These are phyloP conservation scores for Achlya hypogyna DNA, from an alignment of 352 stramenopile species.

Conservation along the genomic window DNA sequence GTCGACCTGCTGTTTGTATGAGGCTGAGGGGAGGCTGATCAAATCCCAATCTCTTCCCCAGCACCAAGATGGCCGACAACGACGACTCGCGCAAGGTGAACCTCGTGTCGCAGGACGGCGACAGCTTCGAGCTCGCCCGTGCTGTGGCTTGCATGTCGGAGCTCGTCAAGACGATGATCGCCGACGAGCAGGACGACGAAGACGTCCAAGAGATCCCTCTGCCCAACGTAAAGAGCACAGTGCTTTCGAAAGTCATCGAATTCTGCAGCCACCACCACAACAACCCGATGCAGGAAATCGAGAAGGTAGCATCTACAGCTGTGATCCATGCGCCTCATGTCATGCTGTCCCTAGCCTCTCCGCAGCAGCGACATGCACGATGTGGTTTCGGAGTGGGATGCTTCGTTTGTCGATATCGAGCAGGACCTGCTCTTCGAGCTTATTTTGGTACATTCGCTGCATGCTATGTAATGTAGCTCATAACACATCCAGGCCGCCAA, in stretches of 20 bases:
- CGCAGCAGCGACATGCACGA: slow-evolving; percentile 98
- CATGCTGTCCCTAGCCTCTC: slow-evolving; percentile 63
- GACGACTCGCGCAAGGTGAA: slow-evolving; percentile 78
- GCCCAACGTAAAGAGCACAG: slow-evolving; percentile 95
- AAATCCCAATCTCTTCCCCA: not conserved
- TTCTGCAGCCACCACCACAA: slow-evolving; percentile 94
- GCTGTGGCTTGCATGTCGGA: slow-evolving; percentile 95
- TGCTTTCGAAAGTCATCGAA: slow-evolving; percentile 96
- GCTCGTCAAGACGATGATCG: slow-evolving; percentile 97
- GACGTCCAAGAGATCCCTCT: slow-evolving; percentile 95
- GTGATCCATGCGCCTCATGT: not conserved
- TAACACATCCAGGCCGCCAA: slow-evolving; percentile 84
- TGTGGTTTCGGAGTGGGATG: slow-evolving; percentile 99
- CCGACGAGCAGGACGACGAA: slow-evolving; percentile 92
- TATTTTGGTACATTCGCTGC: slow-evolving; percentile 85
- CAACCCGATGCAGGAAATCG: slow-evolving; percentile 98
- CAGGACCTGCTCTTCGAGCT: slow-evolving; percentile 99
- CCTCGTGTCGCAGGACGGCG: slow-evolving; percentile 91
- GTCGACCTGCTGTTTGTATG: not conserved
- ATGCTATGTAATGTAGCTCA: not conserved
- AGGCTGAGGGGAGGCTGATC: not conserved
- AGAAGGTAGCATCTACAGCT: slow-evolving; percentile 88
- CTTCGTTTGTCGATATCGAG: slow-evolving; percentile 98
- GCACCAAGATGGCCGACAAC: slow-evolving; percentile 48
- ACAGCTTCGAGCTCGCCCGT: slow-evolving; percentile 91